phyloP scores from a whole-genome alignment of 2,329 filamentous ascomycete species.

The Mycosphaerella arachidis region DNA sequence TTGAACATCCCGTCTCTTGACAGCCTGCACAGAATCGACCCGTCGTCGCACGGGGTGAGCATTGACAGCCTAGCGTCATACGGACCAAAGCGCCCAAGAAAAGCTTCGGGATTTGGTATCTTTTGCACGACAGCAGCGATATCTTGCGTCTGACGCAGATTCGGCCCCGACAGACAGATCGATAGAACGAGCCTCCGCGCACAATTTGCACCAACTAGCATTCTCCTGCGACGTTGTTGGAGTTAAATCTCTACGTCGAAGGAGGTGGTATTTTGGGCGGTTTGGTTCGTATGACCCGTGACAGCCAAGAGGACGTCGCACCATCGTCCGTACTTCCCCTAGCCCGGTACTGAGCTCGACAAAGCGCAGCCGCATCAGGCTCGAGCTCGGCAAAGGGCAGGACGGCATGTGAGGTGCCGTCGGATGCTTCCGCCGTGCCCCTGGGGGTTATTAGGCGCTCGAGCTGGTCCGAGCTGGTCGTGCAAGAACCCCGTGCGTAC shows the following conservation, averaged over 20 bases:
- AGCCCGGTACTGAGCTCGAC: background rate
- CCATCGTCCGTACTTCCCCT: slow-evolving; percentile 1
- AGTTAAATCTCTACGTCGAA: too few species aligned
- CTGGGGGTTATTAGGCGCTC: background rate
- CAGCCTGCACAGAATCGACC: background rate
- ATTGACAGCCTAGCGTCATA: background rate
- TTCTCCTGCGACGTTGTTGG: too few species aligned
- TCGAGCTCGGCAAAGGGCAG: background rate
- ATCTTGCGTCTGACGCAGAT: too few species aligned
- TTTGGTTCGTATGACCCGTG: background rate
- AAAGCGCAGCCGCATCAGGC: background rate
- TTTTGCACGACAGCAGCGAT: too few species aligned
- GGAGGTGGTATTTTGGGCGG: too few species aligned
- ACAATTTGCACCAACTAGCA: too few species aligned
- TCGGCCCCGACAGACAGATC: too few species aligned
- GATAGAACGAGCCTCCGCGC: too few species aligned
- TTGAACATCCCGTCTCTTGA: background rate
- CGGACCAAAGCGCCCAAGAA: too few species aligned
- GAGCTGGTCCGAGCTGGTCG: background rate
- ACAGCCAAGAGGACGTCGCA: background rate
- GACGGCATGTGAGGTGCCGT: background rate
- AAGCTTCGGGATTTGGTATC: too few species aligned
- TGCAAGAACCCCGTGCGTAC: background rate
- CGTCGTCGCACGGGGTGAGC: background rate
- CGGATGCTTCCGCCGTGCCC: background rate